A percentile compares a stretch with the other conserved stretches of the same genome.
Evolutionary conservation across 1,139 yeast species (phyloP).

Genomic region (Debaryomyces sp.): DNA sequence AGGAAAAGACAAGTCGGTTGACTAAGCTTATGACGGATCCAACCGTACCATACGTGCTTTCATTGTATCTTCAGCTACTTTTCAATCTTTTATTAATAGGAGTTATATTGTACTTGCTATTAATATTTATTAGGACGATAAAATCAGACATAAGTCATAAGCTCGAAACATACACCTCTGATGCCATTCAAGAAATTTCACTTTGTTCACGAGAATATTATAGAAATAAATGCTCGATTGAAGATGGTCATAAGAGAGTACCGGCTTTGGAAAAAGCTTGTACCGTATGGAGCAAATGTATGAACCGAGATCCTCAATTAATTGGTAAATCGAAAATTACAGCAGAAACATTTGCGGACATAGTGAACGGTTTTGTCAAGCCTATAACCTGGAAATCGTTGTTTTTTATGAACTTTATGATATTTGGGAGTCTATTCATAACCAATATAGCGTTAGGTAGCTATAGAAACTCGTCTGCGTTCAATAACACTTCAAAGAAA

Average conservation of each 20-base stretch:
- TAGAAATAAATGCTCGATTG: constrained; percentile 63
- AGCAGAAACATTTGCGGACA: constrained; percentile 82
- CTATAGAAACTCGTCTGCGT: constrained; percentile 18
- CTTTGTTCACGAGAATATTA: constrained; percentile 71
- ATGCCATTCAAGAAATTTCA: constrained; percentile 66
- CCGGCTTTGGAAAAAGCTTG: constrained; percentile 82
- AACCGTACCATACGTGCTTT: constrained; percentile 63
- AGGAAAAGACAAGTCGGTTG: background rate
- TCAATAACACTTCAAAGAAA: constrained; percentile 2
- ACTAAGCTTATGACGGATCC: constrained; percentile 42
- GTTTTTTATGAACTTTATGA: constrained; percentile 33
- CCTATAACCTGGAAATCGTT: constrained; percentile 80
- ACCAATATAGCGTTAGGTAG: constrained; percentile 25
- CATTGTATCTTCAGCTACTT: constrained; percentile 70
- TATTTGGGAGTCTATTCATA: constrained; percentile 24
- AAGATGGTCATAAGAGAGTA: constrained; percentile 42
- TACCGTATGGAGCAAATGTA: constrained; percentile 76
- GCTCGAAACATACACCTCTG: constrained; percentile 63
- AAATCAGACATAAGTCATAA: constrained; percentile 71
- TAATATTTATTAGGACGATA: constrained; percentile 60
- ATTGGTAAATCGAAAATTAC: constrained; percentile 78
- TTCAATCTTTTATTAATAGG: constrained; percentile 64
- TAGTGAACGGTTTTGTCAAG: constrained; percentile 72
- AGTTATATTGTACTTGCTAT: constrained; percentile 55
- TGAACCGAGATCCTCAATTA: constrained; percentile 79